Conservation (phyloP, 176 grass and related monocot genomes). For the Poa pratensis region DNA sequence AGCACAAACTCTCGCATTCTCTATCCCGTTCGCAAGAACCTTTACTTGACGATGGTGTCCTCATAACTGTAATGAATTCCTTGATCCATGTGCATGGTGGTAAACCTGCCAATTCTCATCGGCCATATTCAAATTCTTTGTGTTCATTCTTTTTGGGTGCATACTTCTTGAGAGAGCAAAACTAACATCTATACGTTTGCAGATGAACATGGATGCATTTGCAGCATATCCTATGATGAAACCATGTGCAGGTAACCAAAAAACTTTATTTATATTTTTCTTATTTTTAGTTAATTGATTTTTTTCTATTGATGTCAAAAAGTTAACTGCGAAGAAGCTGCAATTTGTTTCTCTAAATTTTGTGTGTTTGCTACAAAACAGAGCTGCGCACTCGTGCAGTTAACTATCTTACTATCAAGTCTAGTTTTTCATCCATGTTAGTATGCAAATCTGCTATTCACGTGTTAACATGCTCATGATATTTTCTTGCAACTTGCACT, state of each 20-base stretch:
- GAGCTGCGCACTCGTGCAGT: neutral
- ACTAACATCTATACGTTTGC: conserved; percentile 40
- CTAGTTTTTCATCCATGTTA: too few relatives aligned
- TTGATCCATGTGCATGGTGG: neutral
- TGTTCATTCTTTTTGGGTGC: conserved; percentile 16
- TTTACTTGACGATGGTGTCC: neutral
- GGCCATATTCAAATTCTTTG: conserved; percentile 1
- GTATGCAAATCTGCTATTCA: too few relatives aligned
- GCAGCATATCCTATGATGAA: conserved; percentile 68
- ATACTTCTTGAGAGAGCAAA: conserved; percentile 14
- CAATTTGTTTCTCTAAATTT: neutral
- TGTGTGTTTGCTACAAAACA: conserved; percentile 21
- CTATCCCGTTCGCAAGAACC: neutral
- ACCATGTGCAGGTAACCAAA: conserved; percentile 77
- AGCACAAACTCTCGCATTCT: neutral
- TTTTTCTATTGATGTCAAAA: conserved; percentile 28
- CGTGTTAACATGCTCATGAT: neutral
- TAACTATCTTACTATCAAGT: conserved; percentile 14
- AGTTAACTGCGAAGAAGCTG: neutral
- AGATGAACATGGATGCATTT: conserved; percentile 88
- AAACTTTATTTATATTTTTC: conserved; percentile 13
- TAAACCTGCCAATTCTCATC: neutral
- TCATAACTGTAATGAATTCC: neutral
- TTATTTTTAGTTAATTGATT: conserved; percentile 32
- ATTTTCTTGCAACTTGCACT: conserved; percentile 6